Base-by-base conservation (phyloP, 441 rosid genomes). In the Francoa sonchifolia region DNA sequence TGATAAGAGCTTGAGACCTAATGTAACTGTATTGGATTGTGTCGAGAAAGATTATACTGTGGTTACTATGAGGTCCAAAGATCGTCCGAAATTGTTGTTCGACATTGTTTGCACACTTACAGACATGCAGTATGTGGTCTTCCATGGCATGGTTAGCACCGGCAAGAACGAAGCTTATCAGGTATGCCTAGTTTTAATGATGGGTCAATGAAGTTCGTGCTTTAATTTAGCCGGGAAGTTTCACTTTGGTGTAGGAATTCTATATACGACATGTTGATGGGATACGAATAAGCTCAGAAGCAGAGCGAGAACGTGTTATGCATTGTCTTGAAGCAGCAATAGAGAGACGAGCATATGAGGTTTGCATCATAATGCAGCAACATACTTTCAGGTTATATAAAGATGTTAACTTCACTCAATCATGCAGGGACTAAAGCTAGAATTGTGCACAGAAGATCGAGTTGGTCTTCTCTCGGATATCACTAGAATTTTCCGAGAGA, bases 281-380 rank as follows among this genome's bases (percentile, higher is more conserved):
- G 39, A 83, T 88, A 42, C 88, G 95, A 40, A 77, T 88, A 32
- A 88, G 80, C 52, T 88, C 85, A 14, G 97, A 81, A 35, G 94
- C 97, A 0, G 97, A 84, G 74, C 77, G 77, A 56, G 73, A 79
- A 50, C 69, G 97, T 40, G 74, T 88, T 31, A 77, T 73, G 38
- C 90, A 79, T 31, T 88, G 97, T 54, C 81, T 88, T 26, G 79
- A 81, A 72, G 97, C 97, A 19, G 94, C 95, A 27, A 76, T 88
- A 43, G 72, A 81, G 56, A 79, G 97, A 66, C 63, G 97, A 73
- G 94, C 81, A n/a, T 88, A 85, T 37, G 97, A 84, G 83, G 97
- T 83, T n/a, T n/a, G n/a, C n/a, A n/a, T n/a, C n/a, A n/a, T n/a
- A n/a, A n/a, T n/a, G n/a, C n/a, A n/a, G n/a, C n/a, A n/a, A n/a